phyloP scores from a whole-genome alignment of 805 yeast genomes.

The Dipodascus albidus region DNA sequence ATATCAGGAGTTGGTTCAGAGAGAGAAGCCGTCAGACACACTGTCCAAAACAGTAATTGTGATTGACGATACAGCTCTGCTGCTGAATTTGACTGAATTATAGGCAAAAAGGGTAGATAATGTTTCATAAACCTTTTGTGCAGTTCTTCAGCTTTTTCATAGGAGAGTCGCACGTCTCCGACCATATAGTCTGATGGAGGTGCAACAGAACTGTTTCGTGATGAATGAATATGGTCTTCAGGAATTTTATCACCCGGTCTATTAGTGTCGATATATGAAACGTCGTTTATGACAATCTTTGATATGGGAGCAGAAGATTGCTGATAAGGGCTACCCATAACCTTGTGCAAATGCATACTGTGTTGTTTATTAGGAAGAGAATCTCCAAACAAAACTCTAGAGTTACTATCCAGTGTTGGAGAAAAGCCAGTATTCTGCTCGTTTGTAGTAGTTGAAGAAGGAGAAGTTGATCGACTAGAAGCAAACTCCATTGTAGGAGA shows the following conservation, averaged over 20 bases:
- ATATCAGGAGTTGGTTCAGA: slow-evolving; percentile 81
- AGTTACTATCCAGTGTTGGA: not conserved
- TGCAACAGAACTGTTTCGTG: not conserved
- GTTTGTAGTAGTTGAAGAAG: not conserved
- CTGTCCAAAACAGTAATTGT: slow-evolving; percentile 82
- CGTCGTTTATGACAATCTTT: not conserved
- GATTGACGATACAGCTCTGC: slow-evolving; percentile 73
- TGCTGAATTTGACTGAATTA: slow-evolving; percentile 58
- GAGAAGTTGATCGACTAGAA: not conserved
- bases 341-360: not conserved
- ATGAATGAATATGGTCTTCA: slow-evolving; percentile 1
- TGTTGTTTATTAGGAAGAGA: not conserved
- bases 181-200: slow-evolving; percentile 35
- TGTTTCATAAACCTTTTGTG: slow-evolving; percentile 58
- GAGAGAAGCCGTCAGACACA: slow-evolving; percentile 72
- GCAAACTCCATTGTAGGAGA: slow-evolving; percentile 2
- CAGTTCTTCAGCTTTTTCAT: slow-evolving; percentile 56
- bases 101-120: slow-evolving; percentile 70
- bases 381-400: not conserved
- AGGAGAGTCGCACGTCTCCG: slow-evolving; percentile 62
- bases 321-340: not conserved
- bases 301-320: not conserved
- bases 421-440: not conserved
- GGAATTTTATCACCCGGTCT: slow-evolving; percentile 1
- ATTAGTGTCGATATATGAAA: not conserved